These are phyloP conservation scores for Litsea cubeba DNA, from an alignment of 164 flowering plant species.

Conservation along the genomic window DNA sequence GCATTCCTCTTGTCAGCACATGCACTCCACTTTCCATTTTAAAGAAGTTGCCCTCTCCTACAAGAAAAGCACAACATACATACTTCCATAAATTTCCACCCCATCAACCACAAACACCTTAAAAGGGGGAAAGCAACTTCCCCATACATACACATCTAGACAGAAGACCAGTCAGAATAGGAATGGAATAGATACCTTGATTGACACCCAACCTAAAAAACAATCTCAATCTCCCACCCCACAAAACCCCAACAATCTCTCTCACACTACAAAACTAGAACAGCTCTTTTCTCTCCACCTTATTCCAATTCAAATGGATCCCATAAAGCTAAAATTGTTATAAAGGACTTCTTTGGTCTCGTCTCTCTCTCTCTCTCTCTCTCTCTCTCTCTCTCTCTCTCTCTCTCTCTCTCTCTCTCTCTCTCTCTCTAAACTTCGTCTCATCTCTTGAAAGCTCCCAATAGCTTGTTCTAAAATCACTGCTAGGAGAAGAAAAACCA, in stretches of 20 bases:
- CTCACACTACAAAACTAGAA: background rate
- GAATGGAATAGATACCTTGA: constrained; percentile 6
- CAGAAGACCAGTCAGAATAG: constrained; percentile 7
- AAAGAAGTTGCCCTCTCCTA: constrained; percentile 50
- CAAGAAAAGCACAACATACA: constrained; percentile 73
- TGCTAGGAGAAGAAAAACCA: background rate
- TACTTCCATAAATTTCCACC: constrained; percentile 24
- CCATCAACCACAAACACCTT: constrained; percentile 16
- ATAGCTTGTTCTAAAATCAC: constrained; percentile 24
- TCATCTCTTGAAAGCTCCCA: constrained; percentile 32
- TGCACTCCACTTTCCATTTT: constrained; percentile 60
- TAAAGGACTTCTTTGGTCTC: constrained; percentile 5
- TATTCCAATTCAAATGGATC: background rate
- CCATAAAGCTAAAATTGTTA: background rate
- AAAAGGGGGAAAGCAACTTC: constrained; percentile 12
- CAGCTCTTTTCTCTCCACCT: background rate
- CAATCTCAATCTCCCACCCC: background rate
- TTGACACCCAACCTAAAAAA: constrained; percentile 1
- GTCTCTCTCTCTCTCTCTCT: background rate
- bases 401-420: background rate
- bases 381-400: background rate
- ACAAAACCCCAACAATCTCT: background rate
- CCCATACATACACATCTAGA: constrained; percentile 8
- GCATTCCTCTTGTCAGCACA: constrained; percentile 41
- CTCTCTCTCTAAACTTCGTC: background rate